Evolutionary conservation across 2,329 filamentous ascomycete genomes (phyloP), one percentile per base, ranked within the genome.

Genomic region (Verticillium alfalfae): DNA sequence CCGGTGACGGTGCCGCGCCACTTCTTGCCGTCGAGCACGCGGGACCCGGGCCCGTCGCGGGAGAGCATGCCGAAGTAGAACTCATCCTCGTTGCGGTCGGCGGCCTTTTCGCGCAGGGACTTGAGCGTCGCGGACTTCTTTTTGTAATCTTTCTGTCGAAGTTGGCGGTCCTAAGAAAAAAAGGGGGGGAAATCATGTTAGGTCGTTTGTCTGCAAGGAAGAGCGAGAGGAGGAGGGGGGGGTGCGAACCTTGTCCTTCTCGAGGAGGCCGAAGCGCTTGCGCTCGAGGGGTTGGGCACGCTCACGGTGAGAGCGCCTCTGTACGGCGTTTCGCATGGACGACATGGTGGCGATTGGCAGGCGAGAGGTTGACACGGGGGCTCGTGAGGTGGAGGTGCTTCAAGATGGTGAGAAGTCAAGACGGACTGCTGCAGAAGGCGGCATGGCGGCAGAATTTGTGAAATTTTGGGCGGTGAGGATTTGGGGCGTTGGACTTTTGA

Each of bases 231-330:
- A 31, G 26, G 16, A 37, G 36, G 36, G 13, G 41, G 26, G 3
- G 56, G 56, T 56, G 36, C 34, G n/a, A 71, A 89, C 88, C 80
- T 97, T 97, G 83, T 95, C 91, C 79, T 99, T 98, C 76, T 98
- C 95, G 64, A 98, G 88, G 26, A 98, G 85, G 66, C 95, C 95
- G 78, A 93, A 92, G 80, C 92, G 92, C 67, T 88, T 81, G 60
- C 95, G 91, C 72, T 93, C 91, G 66, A 86, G 77, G 49, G 93
- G 91, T 75, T 98, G 95, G 39, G 91, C 91, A 69, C 95, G 89
- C 82, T 98, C 95, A 69, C 89, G 86, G 77, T 98, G 94, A 68
- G 92, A 89, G 71, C 92, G 92, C 76, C 92, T 86, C 69, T 92
- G 86, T 64, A 93, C 85, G 73, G 84, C 81, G 70, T 87, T 87